A percentile compares a stretch with the other conserved stretches of the same genome.
Evolutionary conservation across 2,329 filamentous ascomycete species (phyloP).

Genomic region (Fusarium burgessii): DNA sequence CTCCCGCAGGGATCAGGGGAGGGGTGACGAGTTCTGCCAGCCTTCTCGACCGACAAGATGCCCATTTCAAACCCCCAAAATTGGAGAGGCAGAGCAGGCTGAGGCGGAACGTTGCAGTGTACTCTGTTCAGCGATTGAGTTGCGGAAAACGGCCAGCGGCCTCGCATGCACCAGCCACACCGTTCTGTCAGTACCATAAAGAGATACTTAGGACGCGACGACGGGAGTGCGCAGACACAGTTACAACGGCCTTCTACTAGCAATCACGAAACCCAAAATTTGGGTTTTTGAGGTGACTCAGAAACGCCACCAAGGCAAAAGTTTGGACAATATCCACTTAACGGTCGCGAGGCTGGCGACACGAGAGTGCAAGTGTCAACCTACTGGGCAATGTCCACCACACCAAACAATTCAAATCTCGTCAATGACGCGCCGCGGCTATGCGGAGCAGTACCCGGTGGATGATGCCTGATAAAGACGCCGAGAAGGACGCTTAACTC

Average conservation of each 20-base stretch:
- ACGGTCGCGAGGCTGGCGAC: slow-evolving; percentile 39
- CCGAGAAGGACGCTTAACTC: slow-evolving; percentile 43
- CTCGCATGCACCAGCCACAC: slow-evolving; percentile 43
- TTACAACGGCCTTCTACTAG: slow-evolving; percentile 11
- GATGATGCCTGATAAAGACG: slow-evolving; percentile 38
- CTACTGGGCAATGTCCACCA: slow-evolving; percentile 22
- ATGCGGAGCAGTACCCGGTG: slow-evolving; percentile 33
- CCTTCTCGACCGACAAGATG: slow-evolving; percentile 35
- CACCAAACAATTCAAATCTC: slow-evolving; percentile 34
- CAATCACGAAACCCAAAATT: slow-evolving; percentile 24
- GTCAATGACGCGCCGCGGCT: slow-evolving; percentile 35
- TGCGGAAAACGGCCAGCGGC: slow-evolving; percentile 26
- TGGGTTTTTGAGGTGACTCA: slow-evolving; percentile 16
- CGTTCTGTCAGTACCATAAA: slow-evolving; percentile 23
- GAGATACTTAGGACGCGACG: slow-evolving; percentile 3
- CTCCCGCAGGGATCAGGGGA: slow-evolving; percentile 47
- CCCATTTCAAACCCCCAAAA: slow-evolving; percentile 36
- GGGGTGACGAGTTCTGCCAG: slow-evolving; percentile 33
- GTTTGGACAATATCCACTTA: slow-evolving; percentile 25
- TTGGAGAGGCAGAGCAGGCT: slow-evolving; percentile 37
- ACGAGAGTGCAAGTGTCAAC: slow-evolving; percentile 17
- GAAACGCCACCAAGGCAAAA: slow-evolving; percentile 34
- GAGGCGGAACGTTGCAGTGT: slow-evolving; percentile 45
- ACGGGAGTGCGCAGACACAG: slow-evolving; percentile 11
- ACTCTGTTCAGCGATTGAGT: slow-evolving; percentile 32